A percentile compares a stretch with the other conserved stretches of the same genome.
Evolutionary conservation across 495 filamentous ascomycete genomes (phyloP).

Genomic region (Neurospora sp.): DNA sequence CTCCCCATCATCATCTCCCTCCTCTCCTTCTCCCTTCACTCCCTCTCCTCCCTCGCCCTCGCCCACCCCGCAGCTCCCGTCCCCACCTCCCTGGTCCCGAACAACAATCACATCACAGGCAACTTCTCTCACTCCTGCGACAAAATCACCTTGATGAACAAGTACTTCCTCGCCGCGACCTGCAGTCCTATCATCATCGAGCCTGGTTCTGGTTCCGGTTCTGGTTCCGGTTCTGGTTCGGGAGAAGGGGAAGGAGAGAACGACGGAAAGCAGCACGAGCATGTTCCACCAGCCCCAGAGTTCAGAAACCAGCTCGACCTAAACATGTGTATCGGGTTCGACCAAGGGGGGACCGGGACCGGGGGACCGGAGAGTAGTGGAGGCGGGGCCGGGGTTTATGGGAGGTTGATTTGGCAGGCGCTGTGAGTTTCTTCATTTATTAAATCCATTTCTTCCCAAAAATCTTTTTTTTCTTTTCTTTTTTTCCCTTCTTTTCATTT

Average conservation of each 20-base stretch:
- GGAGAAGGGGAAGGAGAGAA: too few species aligned
- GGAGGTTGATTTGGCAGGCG: slow-evolving; percentile 1
- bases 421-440: not conserved
- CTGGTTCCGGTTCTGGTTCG: too few species aligned
- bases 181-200: not conserved
- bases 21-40: too few species aligned
- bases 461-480: too few species aligned
- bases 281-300: not conserved
- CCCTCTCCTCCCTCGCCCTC: too few species aligned
- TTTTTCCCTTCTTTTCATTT: too few species aligned
- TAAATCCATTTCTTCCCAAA: not conserved
- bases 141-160: slow-evolving; percentile 1
- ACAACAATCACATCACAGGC: not conserved
- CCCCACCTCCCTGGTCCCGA: not conserved
- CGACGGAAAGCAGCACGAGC: too few species aligned
- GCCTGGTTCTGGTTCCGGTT: not conserved
- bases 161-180: slow-evolving; percentile 4
- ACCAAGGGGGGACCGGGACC: not conserved
- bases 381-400: slow-evolving; percentile 4
- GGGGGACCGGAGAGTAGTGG: not conserved
- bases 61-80: too few species aligned
- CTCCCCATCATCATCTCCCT: too few species aligned
- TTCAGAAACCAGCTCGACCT: slow-evolving; percentile 9
- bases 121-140: slow-evolving; percentile 14
- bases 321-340: slow-evolving; percentile 9